Conservation (phyloP, 129 eudicot genomes). For the Chrysanthemum makinoi region DNA sequence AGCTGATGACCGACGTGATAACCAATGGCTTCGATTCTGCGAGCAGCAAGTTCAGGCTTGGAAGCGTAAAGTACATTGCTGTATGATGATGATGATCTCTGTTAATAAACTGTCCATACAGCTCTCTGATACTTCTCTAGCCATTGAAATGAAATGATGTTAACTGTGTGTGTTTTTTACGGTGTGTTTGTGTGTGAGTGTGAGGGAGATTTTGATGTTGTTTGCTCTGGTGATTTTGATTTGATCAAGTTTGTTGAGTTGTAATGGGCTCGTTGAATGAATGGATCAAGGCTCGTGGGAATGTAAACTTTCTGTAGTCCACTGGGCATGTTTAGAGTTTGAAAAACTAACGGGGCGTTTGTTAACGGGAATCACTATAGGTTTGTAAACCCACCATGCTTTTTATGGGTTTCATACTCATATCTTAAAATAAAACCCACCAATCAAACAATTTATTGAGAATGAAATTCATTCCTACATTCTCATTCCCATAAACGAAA, state of each 20-base stretch:
- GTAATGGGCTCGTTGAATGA: no score
- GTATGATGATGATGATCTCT: constrained; percentile 71
- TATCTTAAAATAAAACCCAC: no score
- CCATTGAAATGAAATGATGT: constrained; percentile 34
- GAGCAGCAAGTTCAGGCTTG: constrained; percentile 96
- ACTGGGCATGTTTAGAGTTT: no score
- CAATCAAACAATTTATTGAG: no score
- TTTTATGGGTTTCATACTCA: no score
- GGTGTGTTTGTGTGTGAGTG: constrained; percentile 7
- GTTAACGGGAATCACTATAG: no score
- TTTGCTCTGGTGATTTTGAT: constrained; percentile 24
- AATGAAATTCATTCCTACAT: no score
- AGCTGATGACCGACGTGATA: constrained; percentile 96
- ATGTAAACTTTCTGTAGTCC: no score
- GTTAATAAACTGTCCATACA: constrained; percentile 81
- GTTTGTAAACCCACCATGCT: no score
- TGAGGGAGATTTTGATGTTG: not conserved
- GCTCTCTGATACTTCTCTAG: constrained; percentile 81
- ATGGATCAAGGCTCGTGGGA: no score
- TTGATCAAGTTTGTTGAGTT: not conserved
- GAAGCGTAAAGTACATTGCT: constrained; percentile 60
- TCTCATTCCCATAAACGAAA: no score
- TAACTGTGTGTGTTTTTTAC: not conserved
- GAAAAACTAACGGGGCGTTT: no score
- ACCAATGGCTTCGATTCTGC: constrained; percentile 89